Conservation (phyloP, 2,329 filamentous ascomycete genomes). For the Pseudogymnoascus sp. region DNA sequence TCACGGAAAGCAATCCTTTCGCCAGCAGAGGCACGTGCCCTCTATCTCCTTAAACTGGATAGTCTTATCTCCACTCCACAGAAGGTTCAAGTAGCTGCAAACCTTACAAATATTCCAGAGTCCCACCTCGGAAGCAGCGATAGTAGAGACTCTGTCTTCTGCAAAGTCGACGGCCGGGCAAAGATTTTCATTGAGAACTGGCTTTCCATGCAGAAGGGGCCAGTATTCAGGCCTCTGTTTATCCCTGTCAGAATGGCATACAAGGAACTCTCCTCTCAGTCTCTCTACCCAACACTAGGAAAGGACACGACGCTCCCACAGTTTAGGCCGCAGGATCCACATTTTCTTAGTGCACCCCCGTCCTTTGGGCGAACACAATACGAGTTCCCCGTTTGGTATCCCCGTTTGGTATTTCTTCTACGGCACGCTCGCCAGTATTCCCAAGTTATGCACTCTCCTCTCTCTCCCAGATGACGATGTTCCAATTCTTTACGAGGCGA, state of each 20-base stretch:
- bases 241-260: conserved; percentile 23
- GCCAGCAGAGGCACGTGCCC: conserved; percentile 7
- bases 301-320: conserved; percentile 27
- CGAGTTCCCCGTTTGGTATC: conserved; percentile 31
- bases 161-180: conserved; percentile 18
- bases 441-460: conserved; percentile 28
- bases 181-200: conserved; percentile 17
- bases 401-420: conserved; percentile 39
- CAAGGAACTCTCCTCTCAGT: conserved; percentile 24
- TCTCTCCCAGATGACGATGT: conserved; percentile 20
- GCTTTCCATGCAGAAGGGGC: conserved; percentile 16
- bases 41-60: conserved; percentile 24
- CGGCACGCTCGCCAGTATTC: conserved; percentile 30
- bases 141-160: conserved; percentile 21
- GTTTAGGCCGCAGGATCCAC: conserved; percentile 16
- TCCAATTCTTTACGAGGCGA: conserved; percentile 25
- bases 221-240: conserved; percentile 22
- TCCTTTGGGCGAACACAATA: conserved; percentile 16
- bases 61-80: conserved; percentile 18
- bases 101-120: conserved; percentile 15
- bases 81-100: conserved; percentile 20
- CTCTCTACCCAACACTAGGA: conserved; percentile 21
- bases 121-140: conserved; percentile 18
- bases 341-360: neutral
- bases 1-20: neutral